phyloP scores from a whole-genome alignment of 208 protist species.

The Naegleria lovaniensis region DNA sequence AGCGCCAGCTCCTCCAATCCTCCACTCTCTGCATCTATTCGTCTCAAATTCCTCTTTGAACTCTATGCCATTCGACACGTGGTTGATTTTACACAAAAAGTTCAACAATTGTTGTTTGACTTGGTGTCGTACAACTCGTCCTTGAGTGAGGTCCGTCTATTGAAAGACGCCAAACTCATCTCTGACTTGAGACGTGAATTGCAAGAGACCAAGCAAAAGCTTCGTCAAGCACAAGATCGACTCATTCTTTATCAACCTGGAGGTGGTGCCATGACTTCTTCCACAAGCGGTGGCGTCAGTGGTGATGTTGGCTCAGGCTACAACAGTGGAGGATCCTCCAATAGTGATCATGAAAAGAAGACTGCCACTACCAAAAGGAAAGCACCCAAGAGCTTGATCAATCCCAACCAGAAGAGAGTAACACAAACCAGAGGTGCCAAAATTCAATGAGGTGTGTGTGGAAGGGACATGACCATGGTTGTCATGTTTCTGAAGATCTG shows the following conservation, averaged over 20 bases:
- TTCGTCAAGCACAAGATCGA: neutral
- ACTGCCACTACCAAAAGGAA: neutral
- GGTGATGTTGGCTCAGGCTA: neutral
- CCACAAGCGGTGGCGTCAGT: neutral
- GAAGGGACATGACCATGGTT: too few relatives aligned
- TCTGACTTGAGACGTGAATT: neutral
- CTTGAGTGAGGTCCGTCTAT: neutral
- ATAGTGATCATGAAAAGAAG: neutral
- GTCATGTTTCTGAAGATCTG: too few relatives aligned
- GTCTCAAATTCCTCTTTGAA: neutral
- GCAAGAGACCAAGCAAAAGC: neutral
- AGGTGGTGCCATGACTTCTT: neutral
- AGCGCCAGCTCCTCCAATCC: neutral
- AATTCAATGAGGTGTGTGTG: constrained; percentile 5
- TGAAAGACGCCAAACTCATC: neutral
- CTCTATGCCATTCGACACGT: neutral
- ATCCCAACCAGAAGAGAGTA: neutral
- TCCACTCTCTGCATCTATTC: neutral
- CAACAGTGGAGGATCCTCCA: neutral
- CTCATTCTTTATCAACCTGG: neutral
- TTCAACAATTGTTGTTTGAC: neutral
- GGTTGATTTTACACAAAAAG: neutral
- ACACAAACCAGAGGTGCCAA: neutral
- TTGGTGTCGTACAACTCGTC: neutral
- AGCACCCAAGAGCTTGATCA: neutral